Evolutionary conservation across 208 protist species (phyloP).

Genomic region (Acanthamoeba lenticulata): DNA sequence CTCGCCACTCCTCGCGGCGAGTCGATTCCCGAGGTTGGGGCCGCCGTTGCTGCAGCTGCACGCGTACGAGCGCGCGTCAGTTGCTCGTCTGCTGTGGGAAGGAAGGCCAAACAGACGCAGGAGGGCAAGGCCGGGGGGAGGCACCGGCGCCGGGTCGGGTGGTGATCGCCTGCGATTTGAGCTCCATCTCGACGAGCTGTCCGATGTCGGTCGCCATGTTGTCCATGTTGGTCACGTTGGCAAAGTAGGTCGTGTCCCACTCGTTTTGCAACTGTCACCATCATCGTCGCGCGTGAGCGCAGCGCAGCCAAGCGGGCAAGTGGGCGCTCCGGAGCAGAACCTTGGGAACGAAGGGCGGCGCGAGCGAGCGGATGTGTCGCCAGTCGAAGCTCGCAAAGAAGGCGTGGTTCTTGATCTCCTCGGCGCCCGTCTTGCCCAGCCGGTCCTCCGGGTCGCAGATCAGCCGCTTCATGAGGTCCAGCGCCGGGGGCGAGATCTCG

Average conservation of each 20-base stretch:
- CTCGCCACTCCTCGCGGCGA: neutral
- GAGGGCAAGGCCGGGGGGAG: neutral
- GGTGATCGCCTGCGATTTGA: constrained; percentile 20
- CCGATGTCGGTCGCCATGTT: constrained; percentile 39
- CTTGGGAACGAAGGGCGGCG: constrained; percentile 45
- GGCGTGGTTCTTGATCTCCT: constrained; percentile 59
- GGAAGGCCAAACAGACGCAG: neutral
- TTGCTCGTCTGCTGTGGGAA: neutral
- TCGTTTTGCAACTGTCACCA: neutral
- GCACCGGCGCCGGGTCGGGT: neutral
- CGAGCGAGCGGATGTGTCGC: neutral
- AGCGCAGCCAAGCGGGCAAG: neutral
- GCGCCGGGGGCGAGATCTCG: neutral
- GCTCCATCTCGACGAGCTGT: constrained; percentile 41
- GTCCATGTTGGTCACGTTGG: constrained; percentile 7
- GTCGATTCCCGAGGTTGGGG: neutral
- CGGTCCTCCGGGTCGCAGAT: constrained; percentile 35
- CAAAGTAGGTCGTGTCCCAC: constrained; percentile 54
- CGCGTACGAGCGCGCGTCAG: neutral
- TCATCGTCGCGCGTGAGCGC: neutral
- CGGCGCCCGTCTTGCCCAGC: neutral
- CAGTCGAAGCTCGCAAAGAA: constrained; percentile 61
- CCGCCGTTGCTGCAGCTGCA: neutral
- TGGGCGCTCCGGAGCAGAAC: neutral
- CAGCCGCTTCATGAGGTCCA: constrained; percentile 44